Percentiles rank a stretch among this genome's conserved stretches.
Conservation (phyloP, 805 yeast genomes). For the Metschnikowia santaceciliae region DNA sequence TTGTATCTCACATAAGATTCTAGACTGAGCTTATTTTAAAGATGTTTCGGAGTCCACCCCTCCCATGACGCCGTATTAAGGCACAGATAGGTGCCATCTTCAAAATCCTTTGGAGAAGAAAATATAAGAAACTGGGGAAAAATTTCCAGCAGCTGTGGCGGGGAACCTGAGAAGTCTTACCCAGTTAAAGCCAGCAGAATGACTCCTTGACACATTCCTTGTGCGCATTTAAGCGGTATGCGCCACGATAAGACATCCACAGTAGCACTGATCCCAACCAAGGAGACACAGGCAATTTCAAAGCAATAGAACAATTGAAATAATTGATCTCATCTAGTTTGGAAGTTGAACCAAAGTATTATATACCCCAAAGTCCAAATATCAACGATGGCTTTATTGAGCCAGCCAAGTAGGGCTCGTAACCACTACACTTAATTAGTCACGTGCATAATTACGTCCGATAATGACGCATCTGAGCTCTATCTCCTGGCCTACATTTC, state of each 20-base stretch:
- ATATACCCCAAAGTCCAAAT: no score
- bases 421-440: not conserved
- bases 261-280: not conserved
- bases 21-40: no score
- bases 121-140: no score
- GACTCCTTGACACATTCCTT: not conserved
- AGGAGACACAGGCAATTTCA: not conserved
- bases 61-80: no score
- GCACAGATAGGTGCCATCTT: no score
- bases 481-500: not conserved
- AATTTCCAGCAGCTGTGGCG: no score
- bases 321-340: no score
- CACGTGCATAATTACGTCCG: not conserved
- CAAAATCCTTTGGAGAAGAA: no score
- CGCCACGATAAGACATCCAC: not conserved
- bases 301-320: not conserved
- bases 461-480: not conserved
- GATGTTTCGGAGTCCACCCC: no score
- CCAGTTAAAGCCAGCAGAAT: no score
- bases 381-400: not conserved
- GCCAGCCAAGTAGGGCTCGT: not conserved
- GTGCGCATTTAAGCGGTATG: not conserved
- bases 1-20: no score
- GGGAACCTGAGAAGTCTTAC: not conserved
- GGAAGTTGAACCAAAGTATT: no score